These are phyloP conservation scores for Persicaria tinctoria DNA, from an alignment of 148 eudicot genomes.

Conservation along the genomic window DNA sequence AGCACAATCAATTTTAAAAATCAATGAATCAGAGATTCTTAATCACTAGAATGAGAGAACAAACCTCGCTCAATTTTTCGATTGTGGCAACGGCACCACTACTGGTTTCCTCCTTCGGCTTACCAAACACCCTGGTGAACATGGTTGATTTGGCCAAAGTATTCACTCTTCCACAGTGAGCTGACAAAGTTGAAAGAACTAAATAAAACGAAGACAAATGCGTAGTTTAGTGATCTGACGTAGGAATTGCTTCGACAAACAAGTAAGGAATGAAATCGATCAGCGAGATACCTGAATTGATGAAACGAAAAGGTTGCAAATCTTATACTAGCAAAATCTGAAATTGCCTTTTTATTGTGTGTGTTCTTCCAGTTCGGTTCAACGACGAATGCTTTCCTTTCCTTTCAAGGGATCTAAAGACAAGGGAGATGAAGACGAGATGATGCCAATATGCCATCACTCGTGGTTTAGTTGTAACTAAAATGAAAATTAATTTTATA, in stretches of 20 bases:
- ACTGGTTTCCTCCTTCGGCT: slow-evolving; percentile 1
- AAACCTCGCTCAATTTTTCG: slow-evolving; percentile 13
- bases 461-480: too few species aligned
- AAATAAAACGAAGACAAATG: neutral
- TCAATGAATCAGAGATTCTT: neutral
- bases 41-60: neutral
- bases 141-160: slow-evolving; percentile 1
- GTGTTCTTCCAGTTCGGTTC: neutral
- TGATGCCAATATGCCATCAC: too few species aligned
- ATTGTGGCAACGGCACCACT: slow-evolving; percentile 13
- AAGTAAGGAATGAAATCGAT: neutral
- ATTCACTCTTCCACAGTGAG: neutral
- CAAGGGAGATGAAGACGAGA: neutral
- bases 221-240: neutral
- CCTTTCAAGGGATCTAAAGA: neutral
- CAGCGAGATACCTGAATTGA: neutral
- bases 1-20: neutral
- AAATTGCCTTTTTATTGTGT: neutral
- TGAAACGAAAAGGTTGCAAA: neutral
- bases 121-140: slow-evolving; percentile 11
- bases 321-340: neutral
- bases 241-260: neutral
- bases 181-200: too few species aligned
- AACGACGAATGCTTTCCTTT: neutral
- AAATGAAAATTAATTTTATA: too few species aligned